Conservation (phyloP, 371 early-diverging fungal species). For the Mortierella sp. region DNA sequence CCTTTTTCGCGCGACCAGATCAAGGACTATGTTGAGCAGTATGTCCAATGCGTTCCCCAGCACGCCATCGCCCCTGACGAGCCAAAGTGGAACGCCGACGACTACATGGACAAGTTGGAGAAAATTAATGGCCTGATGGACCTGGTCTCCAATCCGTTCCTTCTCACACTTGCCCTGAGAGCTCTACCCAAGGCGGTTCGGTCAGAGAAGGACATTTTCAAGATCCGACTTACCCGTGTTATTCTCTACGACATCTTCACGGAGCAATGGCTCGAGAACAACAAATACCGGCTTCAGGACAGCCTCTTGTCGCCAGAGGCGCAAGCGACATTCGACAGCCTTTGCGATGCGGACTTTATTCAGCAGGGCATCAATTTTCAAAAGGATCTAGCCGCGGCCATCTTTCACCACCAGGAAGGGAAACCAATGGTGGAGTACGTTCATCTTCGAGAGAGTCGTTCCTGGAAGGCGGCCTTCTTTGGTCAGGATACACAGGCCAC, state of each 20-base stretch:
- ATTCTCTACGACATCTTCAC: not conserved
- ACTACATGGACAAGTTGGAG: not conserved
- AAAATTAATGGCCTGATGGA: not conserved
- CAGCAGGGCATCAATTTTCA: not conserved
- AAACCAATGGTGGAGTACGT: not conserved
- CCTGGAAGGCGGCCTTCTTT: not conserved
- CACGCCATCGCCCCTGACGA: no score
- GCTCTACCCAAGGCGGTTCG: not conserved
- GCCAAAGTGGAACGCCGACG: not conserved
- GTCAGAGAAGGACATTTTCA: not conserved
- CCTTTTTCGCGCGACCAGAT: not conserved
- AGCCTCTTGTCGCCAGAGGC: not conserved
- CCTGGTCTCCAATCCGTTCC: not conserved
- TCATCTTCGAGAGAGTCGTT: not conserved
- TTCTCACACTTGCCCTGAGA: not conserved
- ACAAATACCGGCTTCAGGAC: not conserved
- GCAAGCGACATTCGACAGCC: not conserved
- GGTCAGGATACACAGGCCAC: rapidly evolving
- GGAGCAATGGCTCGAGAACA: not conserved
- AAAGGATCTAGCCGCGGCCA: not conserved
- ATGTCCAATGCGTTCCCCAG: not conserved
- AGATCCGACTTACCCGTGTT: not conserved
- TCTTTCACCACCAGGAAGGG: not conserved
- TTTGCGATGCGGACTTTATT: not conserved
- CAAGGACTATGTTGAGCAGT: not conserved